These are phyloP conservation scores for Colletotrichum musae DNA, from an alignment of 2,329 filamentous ascomycete genomes.

Conservation along the genomic window DNA sequence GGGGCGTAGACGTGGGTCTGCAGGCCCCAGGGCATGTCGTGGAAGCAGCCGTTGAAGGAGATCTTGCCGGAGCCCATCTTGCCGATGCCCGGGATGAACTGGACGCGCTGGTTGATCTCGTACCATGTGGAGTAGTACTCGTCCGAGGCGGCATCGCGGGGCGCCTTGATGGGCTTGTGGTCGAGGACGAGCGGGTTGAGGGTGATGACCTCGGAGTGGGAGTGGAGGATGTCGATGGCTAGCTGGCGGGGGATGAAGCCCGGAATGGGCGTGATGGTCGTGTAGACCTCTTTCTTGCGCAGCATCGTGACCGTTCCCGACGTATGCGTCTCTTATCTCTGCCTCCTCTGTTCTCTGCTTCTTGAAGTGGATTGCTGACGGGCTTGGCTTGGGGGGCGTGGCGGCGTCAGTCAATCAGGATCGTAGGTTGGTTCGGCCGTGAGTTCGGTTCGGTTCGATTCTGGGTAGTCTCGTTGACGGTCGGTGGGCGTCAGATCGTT, in stretches of 20 bases:
- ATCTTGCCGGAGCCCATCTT: conserved; percentile 76
- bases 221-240: conserved; percentile 80
- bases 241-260: conserved; percentile 79
- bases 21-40: conserved; percentile 79
- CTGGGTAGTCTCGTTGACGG: too few species aligned
- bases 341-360: not conserved
- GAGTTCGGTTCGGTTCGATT: not conserved
- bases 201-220: conserved; percentile 79
- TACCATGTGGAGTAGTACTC: conserved; percentile 84
- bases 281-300: conserved; percentile 76
- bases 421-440: conserved; percentile 15
- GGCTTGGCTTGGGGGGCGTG: not conserved
- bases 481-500: not conserved
- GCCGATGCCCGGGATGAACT: conserved; percentile 77
- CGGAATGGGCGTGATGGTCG: conserved; percentile 79
- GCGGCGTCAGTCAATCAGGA: conserved; percentile 1
- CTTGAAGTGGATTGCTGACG: not conserved
- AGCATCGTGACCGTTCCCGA: conserved; percentile 56
- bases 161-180: conserved; percentile 75
- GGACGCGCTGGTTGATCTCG: conserved; percentile 78
- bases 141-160: conserved; percentile 76
- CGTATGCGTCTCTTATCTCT: not conserved
- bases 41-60: conserved; percentile 79
- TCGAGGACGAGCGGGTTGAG: conserved; percentile 78
- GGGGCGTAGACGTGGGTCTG: conserved; percentile 81